A percentile compares a stretch with the other conserved stretches of the same genome.
Evolutionary conservation across 371 early-diverging fungal species (phyloP).

Genomic region (Mucor saturninus): DNA sequence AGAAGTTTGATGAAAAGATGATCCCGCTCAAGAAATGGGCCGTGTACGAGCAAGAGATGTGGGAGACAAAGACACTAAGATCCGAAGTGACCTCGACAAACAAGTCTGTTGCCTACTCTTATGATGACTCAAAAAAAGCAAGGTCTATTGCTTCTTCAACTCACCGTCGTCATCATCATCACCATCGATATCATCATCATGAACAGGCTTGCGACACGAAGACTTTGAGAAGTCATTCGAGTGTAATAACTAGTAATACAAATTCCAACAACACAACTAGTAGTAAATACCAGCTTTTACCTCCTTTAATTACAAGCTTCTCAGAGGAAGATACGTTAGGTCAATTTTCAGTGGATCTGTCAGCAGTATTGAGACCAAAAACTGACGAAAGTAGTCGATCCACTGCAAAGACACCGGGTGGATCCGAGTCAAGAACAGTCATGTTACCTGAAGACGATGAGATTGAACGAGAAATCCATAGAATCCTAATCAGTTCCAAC

Average conservation of each 20-base stretch:
- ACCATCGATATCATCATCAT: background rate
- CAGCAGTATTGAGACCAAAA: slow-evolving; percentile 26
- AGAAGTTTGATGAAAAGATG: slow-evolving; percentile 64
- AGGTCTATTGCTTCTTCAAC: background rate
- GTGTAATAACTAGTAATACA: slow-evolving; percentile 3
- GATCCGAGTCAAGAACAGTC: slow-evolving; percentile 34
- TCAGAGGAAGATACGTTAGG: slow-evolving; percentile 14
- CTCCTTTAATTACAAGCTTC: slow-evolving; percentile 17
- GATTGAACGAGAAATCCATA: slow-evolving; percentile 77
- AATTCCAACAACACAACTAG: slow-evolving; percentile 1
- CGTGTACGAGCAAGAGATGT: slow-evolving; percentile 81
- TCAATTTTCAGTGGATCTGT: slow-evolving; percentile 36
- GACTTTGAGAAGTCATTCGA: slow-evolving; percentile 15
- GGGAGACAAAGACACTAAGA: slow-evolving; percentile 51
- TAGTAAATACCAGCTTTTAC: slow-evolving; percentile 4
- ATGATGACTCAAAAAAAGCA: slow-evolving; percentile 4
- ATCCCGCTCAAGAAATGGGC: slow-evolving; percentile 67
- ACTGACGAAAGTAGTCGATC: slow-evolving; percentile 1
- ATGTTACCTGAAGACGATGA: slow-evolving; percentile 85
- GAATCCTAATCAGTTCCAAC: slow-evolving; percentile 78
- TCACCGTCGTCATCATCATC: background rate
- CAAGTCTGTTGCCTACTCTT: slow-evolving; percentile 7
- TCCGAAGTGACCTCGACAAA: slow-evolving; percentile 15
- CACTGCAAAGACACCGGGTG: background rate
- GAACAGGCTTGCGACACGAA: slow-evolving; percentile 7